Base-by-base conservation (phyloP, 202 grass and related monocot species). In the Brachypodium distachyon region DNA sequence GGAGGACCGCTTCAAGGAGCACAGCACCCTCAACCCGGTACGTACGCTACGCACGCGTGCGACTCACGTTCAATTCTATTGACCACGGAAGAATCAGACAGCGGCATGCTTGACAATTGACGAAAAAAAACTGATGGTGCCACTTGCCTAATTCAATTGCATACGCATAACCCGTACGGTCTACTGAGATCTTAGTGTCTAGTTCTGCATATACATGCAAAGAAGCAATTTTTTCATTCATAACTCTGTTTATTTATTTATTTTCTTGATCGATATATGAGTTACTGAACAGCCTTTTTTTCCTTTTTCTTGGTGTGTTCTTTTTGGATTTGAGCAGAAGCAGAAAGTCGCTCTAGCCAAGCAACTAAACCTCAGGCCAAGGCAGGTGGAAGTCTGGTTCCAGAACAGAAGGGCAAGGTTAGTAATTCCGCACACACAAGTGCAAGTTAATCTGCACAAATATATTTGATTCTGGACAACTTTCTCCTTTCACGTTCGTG, bases 351-450 rank as follows among this genome's bases (percentile, higher is more conserved):
- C 85, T 41, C 77, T 97, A 66, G 93, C 93, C 46, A 93, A 93
- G 88, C 93, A 97, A 40, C 86, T 97, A 6, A 93, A 87, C 77
- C 90, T 97, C 67, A 81, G 90, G 85, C 90, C 93, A 57, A 77
- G 93, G 54, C 93, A 97, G 76, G 93, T 97, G n/a, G 93, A 97
- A 66, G 93, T 97, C 72, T 97, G 93, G 93, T 97, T 97, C 81
- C 93, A 97, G 51, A 97, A 97, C 88, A 88, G 93, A 61, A 73
- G 93, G 83, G 93, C 93, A 40, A 93, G 93, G 89, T 92, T 82
- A 78, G 84, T 48, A 61, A 1, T 0, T 41, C 10, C 13, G 73
- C 72, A 51, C 72, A 18, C 22, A 14, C 31, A 48, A 41, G 16
- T 56, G 33, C 7, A 4, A 54, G 7, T 9, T 12, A 50, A 59